A percentile compares a stretch with the other conserved stretches of the same genome.
Evolutionary conservation across 129 eudicot genomes (phyloP).

Genomic region (Artemisia annua): DNA sequence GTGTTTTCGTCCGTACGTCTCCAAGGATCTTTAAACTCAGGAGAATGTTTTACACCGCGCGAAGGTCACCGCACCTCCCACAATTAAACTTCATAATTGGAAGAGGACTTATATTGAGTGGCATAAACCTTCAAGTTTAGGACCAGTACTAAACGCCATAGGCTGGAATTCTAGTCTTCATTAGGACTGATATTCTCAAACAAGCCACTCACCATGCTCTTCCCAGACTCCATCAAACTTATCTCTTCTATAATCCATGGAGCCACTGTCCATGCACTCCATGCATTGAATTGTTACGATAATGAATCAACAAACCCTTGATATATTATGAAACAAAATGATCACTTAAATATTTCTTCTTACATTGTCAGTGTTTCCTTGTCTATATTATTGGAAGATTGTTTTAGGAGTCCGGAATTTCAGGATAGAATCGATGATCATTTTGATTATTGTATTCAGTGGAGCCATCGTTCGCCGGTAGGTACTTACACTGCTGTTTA

Average conservation of each 20-base stretch:
- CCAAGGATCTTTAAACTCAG: not conserved
- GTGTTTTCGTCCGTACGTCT: not conserved
- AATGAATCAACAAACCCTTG: not conserved
- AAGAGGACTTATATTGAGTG: not conserved
- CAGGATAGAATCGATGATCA: conserved; percentile 39
- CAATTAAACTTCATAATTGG: not conserved
- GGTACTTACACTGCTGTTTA: conserved; percentile 54
- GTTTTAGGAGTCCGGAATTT: conserved; percentile 31
- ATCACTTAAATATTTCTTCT: too few species aligned
- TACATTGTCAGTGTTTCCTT: conserved; percentile 58
- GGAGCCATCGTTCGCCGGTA: conserved; percentile 40
- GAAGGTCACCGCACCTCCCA: not conserved
- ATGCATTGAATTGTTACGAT: not conserved
- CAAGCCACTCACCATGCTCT: not conserved
- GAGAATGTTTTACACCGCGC: not conserved
- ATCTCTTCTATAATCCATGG: not conserved
- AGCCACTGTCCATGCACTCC: not conserved
- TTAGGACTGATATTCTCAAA: not conserved
- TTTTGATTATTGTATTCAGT: conserved; percentile 33
- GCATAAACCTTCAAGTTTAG: not conserved
- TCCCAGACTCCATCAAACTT: not conserved
- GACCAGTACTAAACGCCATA: not conserved
- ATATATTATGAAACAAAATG: not conserved
- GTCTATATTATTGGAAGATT: conserved; percentile 66
- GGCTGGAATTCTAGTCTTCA: not conserved